Evolutionary conservation across 306 rosid genomes (phyloP), one percentile per base, ranked within the genome.

Genomic region (Trifolium repens): DNA sequence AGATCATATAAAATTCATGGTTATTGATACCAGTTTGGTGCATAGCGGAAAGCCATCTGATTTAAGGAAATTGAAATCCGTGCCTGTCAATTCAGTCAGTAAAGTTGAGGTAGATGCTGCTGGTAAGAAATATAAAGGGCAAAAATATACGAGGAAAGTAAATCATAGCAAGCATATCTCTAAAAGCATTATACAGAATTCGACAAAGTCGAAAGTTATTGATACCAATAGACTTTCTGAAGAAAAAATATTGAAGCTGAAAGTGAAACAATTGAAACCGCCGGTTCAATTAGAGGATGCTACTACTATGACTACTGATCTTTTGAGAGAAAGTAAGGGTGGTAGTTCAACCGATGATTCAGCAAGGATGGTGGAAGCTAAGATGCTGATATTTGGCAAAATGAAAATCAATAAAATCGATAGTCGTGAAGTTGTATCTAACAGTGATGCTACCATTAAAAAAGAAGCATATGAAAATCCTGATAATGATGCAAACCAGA

Each of bases 1-100:
- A 19, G 30, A 54, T 54, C 76, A 69, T 62, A 73, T 81, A 80
- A 83, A 85, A 80, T 82, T 80, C 64, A 82, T 86, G n/a, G 78
- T 84, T 84, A 82, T 81, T 2, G 89, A 82, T 81, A 87, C 91
- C 74, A 83, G 90, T 82, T 85, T 81, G 84, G 67, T 32, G 40
- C 67, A 14, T 32, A 16, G 43, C 5, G 17, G 5, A 14, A 61
- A 32, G 43, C 59, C 59, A 53, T 53, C 27, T 2, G 59, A 19
- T 53, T 53, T 53, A 17, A 53, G 13, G 27, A 10, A 17, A 17
- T 53, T 17, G 27, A 53, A 53, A 53, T 17, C 5, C 17, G 59
- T 53, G 0, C 59, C 59, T 53, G 27, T 0, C 19, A 17, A 53
- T 17, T 17, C 59, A 17, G 13, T 53, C 5, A 2, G 13, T 53